Conservation (phyloP, 306 rosid species). For the Pterocarpus santalinus region DNA sequence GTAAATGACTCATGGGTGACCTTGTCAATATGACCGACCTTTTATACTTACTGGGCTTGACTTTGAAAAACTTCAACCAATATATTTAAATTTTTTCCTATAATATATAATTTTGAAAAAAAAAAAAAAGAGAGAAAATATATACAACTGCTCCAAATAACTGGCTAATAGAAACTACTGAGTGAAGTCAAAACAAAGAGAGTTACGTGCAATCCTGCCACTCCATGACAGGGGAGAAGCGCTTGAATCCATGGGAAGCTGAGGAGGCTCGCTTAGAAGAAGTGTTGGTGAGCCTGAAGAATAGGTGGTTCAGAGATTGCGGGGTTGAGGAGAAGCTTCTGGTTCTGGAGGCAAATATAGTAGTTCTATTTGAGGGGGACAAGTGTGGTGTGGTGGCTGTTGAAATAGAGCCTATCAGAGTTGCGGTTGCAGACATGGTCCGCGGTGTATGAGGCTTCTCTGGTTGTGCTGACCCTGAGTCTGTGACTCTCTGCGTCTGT, state of each 20-base stretch:
- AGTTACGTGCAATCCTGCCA: constrained; percentile 97
- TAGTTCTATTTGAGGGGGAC: constrained; percentile 27
- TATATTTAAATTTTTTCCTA: neutral
- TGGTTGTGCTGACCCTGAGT: neutral
- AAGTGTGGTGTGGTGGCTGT: constrained; percentile 40
- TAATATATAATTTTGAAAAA: neutral
- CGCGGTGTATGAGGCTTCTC: constrained; percentile 9
- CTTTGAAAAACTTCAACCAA: neutral
- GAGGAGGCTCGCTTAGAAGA: constrained; percentile 58
- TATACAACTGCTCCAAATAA: no score
- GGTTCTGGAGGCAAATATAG: constrained; percentile 42
- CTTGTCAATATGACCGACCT: neutral
- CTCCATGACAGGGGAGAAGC: constrained; percentile 79
- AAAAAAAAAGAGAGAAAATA: neutral
- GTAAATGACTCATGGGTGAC: neutral
- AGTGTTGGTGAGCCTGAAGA: constrained; percentile 53
- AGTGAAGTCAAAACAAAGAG: constrained; percentile 8
- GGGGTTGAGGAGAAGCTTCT: constrained; percentile 46
- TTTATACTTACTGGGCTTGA: no score
- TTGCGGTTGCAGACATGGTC: constrained; percentile 60
- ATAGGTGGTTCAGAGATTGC: constrained; percentile 47
- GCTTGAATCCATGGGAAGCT: constrained; percentile 50
- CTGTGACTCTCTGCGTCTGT: neutral
- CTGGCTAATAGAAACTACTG: neutral
- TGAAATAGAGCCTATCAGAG: constrained; percentile 38